A percentile compares a stretch with the other conserved stretches of the same genome.
Evolutionary conservation across 2,329 filamentous ascomycete genomes (phyloP).

Genomic region (Dendrostoma leiphaemia): DNA sequence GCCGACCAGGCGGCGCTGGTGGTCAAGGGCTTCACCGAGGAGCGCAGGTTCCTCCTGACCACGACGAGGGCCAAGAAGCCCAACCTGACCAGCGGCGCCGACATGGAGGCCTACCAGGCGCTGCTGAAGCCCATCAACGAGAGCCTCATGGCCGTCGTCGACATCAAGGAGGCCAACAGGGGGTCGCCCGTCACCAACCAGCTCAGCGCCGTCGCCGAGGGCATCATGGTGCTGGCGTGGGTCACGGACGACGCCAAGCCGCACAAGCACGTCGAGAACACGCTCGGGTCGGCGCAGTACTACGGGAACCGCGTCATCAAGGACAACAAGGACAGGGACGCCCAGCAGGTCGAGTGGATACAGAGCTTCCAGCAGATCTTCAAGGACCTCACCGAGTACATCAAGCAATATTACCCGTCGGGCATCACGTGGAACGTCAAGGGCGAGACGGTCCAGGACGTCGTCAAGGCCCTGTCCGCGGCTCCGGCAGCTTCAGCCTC

Average conservation of each 20-base stretch:
- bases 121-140: conserved; percentile 86
- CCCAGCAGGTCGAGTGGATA: conserved; percentile 81
- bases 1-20: conserved; percentile 69
- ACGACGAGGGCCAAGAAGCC: conserved; percentile 92
- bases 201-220: conserved; percentile 83
- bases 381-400: conserved; percentile 77
- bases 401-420: conserved; percentile 76
- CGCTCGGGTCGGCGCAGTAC: conserved; percentile 81
- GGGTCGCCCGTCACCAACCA: conserved; percentile 75
- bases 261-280: conserved; percentile 80
- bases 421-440: conserved; percentile 86
- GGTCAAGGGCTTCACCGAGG: conserved; percentile 70
- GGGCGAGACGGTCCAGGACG: conserved; percentile 70
- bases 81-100: conserved; percentile 54
- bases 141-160: conserved; percentile 73
- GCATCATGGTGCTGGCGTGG: conserved; percentile 88
- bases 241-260: conserved; percentile 82
- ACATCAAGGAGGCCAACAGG: conserved; percentile 79
- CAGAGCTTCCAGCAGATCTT: conserved; percentile 91
- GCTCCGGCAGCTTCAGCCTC: conserved; percentile 48
- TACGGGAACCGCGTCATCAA: conserved; percentile 93
- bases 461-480: conserved; percentile 55
- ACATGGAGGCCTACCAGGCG: conserved; percentile 67
- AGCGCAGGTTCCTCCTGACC: conserved; percentile 84
- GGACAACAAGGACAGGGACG: conserved; percentile 79